A percentile compares a stretch with the other conserved stretches of the same genome.
Evolutionary conservation across 73 alveolate genomes (phyloP).

Genomic region (Paramecium octaurelia): DNA sequence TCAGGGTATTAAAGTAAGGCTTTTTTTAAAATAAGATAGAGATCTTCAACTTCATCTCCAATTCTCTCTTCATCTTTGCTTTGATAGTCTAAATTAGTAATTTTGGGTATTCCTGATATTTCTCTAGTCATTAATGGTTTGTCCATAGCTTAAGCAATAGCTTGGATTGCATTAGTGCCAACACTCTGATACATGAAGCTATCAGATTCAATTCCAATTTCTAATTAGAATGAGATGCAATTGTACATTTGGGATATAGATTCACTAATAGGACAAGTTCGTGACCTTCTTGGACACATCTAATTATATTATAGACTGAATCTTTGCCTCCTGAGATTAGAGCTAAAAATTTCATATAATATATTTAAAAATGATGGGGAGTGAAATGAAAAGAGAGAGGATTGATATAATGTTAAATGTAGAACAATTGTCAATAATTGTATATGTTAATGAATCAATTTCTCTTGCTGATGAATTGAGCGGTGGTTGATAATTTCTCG

Average conservation of each 20-base stretch:
- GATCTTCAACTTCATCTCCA: conserved; percentile 97
- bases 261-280: conserved; percentile 85
- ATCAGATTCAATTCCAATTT: conserved; percentile 76
- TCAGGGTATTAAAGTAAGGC: conserved; percentile 78
- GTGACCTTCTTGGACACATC: conserved; percentile 86
- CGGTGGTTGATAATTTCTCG: conserved; percentile 49
- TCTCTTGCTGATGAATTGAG: conserved; percentile 40
- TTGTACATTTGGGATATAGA: conserved; percentile 71
- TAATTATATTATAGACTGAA: conserved; percentile 74
- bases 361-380: not conserved
- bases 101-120: conserved; percentile 61
- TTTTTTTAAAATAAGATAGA: conserved; percentile 80
- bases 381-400: not conserved
- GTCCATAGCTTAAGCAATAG: conserved; percentile 90
- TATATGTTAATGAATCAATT: conserved; percentile 39
- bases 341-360: conserved; percentile 63
- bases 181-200: conserved; percentile 96
- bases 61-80: conserved; percentile 30
- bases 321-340: conserved; percentile 68
- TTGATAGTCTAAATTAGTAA: conserved; percentile 35
- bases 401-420: not conserved
- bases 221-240: not conserved
- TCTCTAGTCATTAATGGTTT: conserved; percentile 77
- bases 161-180: conserved; percentile 84
- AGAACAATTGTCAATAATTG: conserved; percentile 19